Conservation (phyloP, 805 yeast species). For the Lipomyces sp. region DNA sequence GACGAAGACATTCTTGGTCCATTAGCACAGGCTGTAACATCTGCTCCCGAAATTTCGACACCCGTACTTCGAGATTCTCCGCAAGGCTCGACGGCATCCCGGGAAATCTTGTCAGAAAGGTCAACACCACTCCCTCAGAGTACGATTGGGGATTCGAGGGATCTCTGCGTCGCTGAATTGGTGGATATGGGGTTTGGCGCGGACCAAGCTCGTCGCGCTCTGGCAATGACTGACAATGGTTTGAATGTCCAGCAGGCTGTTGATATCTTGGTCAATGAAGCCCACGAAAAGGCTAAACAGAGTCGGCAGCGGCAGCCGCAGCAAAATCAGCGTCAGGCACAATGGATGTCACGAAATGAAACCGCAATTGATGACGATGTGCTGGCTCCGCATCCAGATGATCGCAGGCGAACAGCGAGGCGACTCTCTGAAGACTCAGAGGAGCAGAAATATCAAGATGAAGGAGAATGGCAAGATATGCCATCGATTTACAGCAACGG, state of each 20-base stretch:
- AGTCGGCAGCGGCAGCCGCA: background rate
- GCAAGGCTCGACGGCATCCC: constrained; percentile 1
- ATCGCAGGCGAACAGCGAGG: background rate
- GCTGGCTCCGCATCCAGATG: constrained; percentile 18
- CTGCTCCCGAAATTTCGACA: background rate
- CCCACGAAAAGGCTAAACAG: constrained; percentile 51
- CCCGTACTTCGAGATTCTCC: constrained; percentile 4
- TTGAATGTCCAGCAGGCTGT: constrained; percentile 68
- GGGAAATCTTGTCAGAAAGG: constrained; percentile 2
- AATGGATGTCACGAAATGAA: background rate
- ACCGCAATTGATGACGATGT: constrained; percentile 1
- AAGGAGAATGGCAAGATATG: constrained; percentile 31
- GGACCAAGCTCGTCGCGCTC: constrained; percentile 64
- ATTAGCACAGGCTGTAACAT: constrained; percentile 33
- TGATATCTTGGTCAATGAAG: constrained; percentile 64
- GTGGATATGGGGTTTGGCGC: constrained; percentile 79
- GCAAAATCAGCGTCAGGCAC: background rate
- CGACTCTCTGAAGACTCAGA: background rate
- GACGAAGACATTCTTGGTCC: constrained; percentile 38
- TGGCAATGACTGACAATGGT: constrained; percentile 57
- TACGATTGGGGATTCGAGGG: constrained; percentile 32
- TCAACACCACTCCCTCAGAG: background rate
- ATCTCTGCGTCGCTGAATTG: constrained; percentile 62
- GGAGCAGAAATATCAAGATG: background rate
- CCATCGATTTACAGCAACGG: constrained; percentile 28